Evolutionary conservation across 768 basidiomycete genomes (phyloP).

Genomic region (Boletus eberwhitei): DNA sequence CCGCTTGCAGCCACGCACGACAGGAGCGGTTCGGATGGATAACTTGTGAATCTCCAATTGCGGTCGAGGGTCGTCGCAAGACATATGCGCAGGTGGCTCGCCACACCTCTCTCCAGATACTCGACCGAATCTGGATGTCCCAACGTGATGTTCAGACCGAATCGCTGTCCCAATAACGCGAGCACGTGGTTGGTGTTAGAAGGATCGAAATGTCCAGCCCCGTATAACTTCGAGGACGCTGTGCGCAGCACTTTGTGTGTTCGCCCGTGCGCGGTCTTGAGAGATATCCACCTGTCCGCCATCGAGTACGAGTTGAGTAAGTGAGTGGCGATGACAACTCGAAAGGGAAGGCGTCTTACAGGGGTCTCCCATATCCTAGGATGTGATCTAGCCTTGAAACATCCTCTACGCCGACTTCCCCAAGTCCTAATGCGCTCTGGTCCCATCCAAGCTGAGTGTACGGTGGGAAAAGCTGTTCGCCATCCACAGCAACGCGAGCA

Average conservation of each 20-base stretch:
- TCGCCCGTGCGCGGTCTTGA: neutral
- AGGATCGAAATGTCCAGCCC: neutral
- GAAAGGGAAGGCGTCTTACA: neutral
- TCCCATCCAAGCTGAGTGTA: no score
- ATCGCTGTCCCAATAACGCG: neutral
- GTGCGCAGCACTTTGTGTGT: neutral
- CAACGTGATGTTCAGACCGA: neutral
- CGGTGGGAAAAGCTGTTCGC: no score
- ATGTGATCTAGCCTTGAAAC: no score
- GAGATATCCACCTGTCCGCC: neutral
- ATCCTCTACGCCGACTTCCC: no score
- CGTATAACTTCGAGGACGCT: neutral
- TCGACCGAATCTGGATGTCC: neutral
- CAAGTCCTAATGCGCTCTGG: no score
- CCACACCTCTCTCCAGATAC: neutral
- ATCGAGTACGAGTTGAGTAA: neutral
- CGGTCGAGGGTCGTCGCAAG: neutral
- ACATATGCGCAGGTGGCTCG: neutral
- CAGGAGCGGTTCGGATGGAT: no score
- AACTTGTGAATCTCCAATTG: no score
- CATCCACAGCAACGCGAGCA: no score
- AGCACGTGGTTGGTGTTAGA: neutral
- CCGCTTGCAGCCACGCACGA: neutral
- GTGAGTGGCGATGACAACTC: neutral
- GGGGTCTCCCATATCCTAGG: no score